phyloP scores from a whole-genome alignment of 129 eudicot genomes.

The Smallanthus sonchifolius region DNA sequence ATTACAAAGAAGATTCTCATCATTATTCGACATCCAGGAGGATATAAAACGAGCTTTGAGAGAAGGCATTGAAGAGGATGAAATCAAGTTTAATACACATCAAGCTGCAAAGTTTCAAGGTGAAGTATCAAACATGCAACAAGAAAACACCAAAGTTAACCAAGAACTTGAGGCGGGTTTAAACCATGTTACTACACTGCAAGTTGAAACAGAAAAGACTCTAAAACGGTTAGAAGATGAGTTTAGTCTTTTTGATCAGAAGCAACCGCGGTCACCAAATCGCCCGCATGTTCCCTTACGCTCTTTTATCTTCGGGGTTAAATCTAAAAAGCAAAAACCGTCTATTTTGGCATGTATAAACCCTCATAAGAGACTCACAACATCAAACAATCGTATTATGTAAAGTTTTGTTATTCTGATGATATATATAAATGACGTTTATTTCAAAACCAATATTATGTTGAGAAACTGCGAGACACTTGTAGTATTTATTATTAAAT shows the following conservation, averaged over 20 bases:
- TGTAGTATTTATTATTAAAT: too few species aligned
- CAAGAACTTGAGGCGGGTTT: slow-evolving; percentile 76
- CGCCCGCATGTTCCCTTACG: slow-evolving; percentile 55
- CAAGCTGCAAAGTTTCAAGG: slow-evolving; percentile 97
- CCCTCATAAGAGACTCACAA: slow-evolving; percentile 33
- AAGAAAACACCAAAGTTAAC: slow-evolving; percentile 75
- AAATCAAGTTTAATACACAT: slow-evolving; percentile 69
- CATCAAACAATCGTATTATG: slow-evolving; percentile 14
- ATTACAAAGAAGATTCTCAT: slow-evolving; percentile 46
- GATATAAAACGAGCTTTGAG: slow-evolving; percentile 55
- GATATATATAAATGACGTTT: neutral
- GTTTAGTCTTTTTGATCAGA: slow-evolving; percentile 33
- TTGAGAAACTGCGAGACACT: too few species aligned
- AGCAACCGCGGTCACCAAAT: slow-evolving; percentile 32
- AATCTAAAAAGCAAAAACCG: slow-evolving; percentile 51
- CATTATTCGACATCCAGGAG: slow-evolving; percentile 63
- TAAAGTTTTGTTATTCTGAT: slow-evolving; percentile 6
- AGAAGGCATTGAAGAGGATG: slow-evolving; percentile 74
- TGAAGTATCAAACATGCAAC: slow-evolving; percentile 89
- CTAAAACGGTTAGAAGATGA: slow-evolving; percentile 50
- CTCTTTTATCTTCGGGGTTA: slow-evolving; percentile 79
- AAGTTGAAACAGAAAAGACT: slow-evolving; percentile 48
- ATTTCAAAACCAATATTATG: too few species aligned
- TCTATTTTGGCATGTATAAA: slow-evolving; percentile 71
- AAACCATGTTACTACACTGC: slow-evolving; percentile 50